These are phyloP conservation scores for Cutaneotrichosporon sp. DNA, from an alignment of 1,284 basidiomycete species.

Conservation along the genomic window DNA sequence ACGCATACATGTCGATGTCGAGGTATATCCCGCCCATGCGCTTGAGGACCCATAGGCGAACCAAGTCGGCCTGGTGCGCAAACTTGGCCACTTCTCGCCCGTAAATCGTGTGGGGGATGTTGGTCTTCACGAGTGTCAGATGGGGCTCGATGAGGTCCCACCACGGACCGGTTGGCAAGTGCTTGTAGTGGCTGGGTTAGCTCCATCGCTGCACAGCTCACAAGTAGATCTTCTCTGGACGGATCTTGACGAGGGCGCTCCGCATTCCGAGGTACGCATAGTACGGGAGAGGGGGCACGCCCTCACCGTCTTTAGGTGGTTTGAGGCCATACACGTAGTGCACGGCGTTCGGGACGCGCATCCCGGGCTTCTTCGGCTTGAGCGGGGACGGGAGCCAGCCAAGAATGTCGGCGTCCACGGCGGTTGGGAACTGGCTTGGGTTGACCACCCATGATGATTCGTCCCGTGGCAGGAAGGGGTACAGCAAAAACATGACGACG, in stretches of 20 bases:
- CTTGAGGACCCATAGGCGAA: slow-evolving; percentile 43
- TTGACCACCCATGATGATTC: neutral
- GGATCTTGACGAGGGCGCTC: slow-evolving; percentile 47
- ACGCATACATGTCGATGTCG: slow-evolving; percentile 52
- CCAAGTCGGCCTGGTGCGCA: slow-evolving; percentile 47
- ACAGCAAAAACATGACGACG: neutral
- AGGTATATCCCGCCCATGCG: slow-evolving; percentile 52
- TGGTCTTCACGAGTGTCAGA: slow-evolving; percentile 40
- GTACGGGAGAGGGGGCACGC: slow-evolving; percentile 45
- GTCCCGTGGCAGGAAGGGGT: neutral
- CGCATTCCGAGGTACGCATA: slow-evolving; percentile 50
- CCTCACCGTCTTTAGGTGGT: slow-evolving; percentile 26
- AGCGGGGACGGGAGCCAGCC: slow-evolving; percentile 29
- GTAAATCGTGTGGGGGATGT: slow-evolving; percentile 36
- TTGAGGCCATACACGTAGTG: slow-evolving; percentile 50
- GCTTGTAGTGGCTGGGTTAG: slow-evolving; percentile 42
- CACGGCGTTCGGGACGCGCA: slow-evolving; percentile 44
- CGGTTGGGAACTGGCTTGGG: neutral
- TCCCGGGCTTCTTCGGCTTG: slow-evolving; percentile 29
- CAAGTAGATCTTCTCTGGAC: slow-evolving; percentile 48
- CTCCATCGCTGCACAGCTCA: slow-evolving; percentile 21
- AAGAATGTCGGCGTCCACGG: neutral
- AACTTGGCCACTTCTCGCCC: slow-evolving; percentile 32
- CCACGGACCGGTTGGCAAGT: slow-evolving; percentile 47
- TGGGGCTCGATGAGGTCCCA: slow-evolving; percentile 43